Evolutionary conservation across 306 rosid genomes (phyloP), one percentile per base, ranked within the genome.

Genomic region (Urtica urens): DNA sequence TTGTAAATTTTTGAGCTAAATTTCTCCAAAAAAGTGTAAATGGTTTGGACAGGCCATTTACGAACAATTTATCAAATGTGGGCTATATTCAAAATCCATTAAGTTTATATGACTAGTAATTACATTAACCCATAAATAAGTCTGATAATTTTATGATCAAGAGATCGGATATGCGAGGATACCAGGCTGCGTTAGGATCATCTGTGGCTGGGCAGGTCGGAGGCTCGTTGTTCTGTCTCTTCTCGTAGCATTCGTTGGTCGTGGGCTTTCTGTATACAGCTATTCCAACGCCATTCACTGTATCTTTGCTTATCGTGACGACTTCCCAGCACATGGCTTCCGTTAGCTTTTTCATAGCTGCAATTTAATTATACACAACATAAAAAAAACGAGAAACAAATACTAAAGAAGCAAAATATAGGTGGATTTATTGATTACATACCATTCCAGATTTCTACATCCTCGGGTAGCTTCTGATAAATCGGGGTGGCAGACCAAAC

Each of bases 401-500:
- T 10, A 17, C 38, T 2, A 19, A 24, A n/a, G 23, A n/a, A 41
- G 5, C 9, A 37, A 16, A 35, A 15, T 18, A 18, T 16, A 13
- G 26, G 5, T 23, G 20, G 42, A 39, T 42, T 28, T 28, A 7
- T 51, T 26, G 48, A 60, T 53, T 47, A 52, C 17, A 30, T 54
- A 92, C 99, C 87, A 24, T 72, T 65, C 99, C 99, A 92, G 66
- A 92, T 92, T 69, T 30, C 81, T 58, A 65, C 93, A 63, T 92
- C 99, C 58, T 85, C 99, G 18, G 77, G 51, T 37, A 62, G 64
- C 78, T 92, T 85, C 73, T 85, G 94, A 73, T 92, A 92, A 56
- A 92, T 53, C 17, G 99, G 99, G 62, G 99, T 92, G 59, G 99
- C 99, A 75, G 99, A 92, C 99, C 99, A 92, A 20, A 92, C 83